Evolutionary conservation across 768 basidiomycete genomes (phyloP), one percentile per base, ranked within the genome.

Genomic region (Termitomyces sp.): DNA sequence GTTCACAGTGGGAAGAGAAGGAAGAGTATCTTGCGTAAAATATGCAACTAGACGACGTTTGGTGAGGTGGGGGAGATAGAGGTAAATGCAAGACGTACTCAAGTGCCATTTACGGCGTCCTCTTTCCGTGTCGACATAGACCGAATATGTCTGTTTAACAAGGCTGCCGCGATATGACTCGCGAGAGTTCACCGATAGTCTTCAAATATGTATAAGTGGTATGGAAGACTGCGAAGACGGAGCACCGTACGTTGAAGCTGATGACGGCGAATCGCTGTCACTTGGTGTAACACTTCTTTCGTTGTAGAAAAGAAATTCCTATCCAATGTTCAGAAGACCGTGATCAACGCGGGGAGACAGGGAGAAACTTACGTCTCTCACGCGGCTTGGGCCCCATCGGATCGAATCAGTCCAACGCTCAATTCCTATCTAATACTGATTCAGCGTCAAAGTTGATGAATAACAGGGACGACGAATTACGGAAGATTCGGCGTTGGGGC

Each of bases 21-120:
- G 77, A 33, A 83, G 68, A 0, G 84, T 81, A 32, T 86, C 83
- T 43, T 83, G 78, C 0, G 85, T 88, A 65, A 85, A 90, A 71
- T 92, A 92, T 9, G 90, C 90, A 64, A 90, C 89, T 92, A 59
- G 20, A 32, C 33, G 33, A 22, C 47, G 54, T 48, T 63, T 56
- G 42, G 54, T 47, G 3, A 49, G 26, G 24, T 28, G 53, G 24
- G 58, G 63, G 54, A 43, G 30, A 54, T 52, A 28, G 7, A 26
- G 9, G 30, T 52, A 28, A 22, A 55, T 52, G 28, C 30, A 46
- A 58, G 42, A 67, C 86, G 53, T 68, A 90, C 89, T 90, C 33
- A 92, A 77, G 63, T 92, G 89, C 89, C 89, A 91, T 64, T 92
- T 92, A 61, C 85, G 78, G 57, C 80, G 80, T n/a, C 87, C 88